These are phyloP conservation scores for Abortiporus biennis DNA, from an alignment of 1,284 basidiomycete genomes.

Conservation along the genomic window DNA sequence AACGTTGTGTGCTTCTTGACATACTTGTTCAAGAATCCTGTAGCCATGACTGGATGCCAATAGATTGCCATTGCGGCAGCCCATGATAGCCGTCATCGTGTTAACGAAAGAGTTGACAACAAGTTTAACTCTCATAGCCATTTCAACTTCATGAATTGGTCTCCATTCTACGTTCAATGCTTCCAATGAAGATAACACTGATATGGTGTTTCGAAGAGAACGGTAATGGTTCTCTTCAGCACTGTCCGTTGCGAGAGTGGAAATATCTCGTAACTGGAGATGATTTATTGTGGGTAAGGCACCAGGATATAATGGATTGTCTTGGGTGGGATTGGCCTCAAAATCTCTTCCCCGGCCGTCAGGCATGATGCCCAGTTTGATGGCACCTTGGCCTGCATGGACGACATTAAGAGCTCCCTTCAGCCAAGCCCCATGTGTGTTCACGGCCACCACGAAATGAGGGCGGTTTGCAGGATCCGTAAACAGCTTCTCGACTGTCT, in stretches of 20 bases:
- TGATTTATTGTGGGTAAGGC: neutral
- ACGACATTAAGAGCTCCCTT: conserved; percentile 51
- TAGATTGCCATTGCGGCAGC: conserved; percentile 78
- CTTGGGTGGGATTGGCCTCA: conserved; percentile 31
- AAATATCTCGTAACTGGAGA: conserved; percentile 52
- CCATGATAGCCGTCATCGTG: conserved; percentile 79
- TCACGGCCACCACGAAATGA: conserved; percentile 81
- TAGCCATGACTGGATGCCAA: conserved; percentile 37
- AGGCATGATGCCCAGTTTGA: conserved; percentile 79
- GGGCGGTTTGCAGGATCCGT: conserved; percentile 70
- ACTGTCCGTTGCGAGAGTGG: conserved; percentile 24
- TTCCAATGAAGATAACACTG: conserved; percentile 52
- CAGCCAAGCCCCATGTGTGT: conserved; percentile 73
- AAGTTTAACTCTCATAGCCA: conserved; percentile 76
- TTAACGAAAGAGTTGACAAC: conserved; percentile 86
- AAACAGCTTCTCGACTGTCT: conserved; percentile 67
- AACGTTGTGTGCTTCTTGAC: conserved; percentile 51
- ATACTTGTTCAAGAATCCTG: conserved; percentile 44
- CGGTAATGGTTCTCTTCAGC: conserved; percentile 36
- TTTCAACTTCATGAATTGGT: conserved; percentile 65
- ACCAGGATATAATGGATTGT: too few relatives aligned
- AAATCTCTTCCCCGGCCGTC: conserved; percentile 57
- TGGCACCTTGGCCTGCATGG: conserved; percentile 70
- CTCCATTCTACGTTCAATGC: conserved; percentile 63
- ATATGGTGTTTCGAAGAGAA: conserved; percentile 65